These are phyloP conservation scores for Moricandia arvensis DNA, from an alignment of 345 rosid genomes.

Conservation along the genomic window DNA sequence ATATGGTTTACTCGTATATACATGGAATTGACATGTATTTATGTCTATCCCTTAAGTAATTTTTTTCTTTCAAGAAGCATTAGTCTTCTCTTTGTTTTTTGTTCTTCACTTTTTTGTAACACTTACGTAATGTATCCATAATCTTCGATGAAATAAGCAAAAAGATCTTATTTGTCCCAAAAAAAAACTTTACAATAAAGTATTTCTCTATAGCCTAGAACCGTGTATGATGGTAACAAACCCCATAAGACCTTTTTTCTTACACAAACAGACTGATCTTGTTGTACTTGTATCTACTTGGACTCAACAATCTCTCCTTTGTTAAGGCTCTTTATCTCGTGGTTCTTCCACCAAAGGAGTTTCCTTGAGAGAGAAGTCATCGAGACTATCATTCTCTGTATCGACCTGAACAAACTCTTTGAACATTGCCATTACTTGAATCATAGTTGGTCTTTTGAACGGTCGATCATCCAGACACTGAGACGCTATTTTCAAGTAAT, in stretches of 20 bases:
- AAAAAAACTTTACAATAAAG: slow-evolving; percentile 7
- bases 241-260: background rate
- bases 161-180: slow-evolving; percentile 28
- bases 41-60: slow-evolving; percentile 28
- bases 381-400: slow-evolving; percentile 51
- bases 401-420: slow-evolving; percentile 69
- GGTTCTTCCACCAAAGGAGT: slow-evolving; percentile 34
- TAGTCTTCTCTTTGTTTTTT: background rate
- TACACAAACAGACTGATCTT: background rate
- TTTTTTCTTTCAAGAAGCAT: slow-evolving; percentile 15
- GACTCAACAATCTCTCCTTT: too few relatives aligned
- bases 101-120: slow-evolving; percentile 29
- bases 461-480: slow-evolving; percentile 80
- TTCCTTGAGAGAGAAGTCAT: slow-evolving; percentile 34
- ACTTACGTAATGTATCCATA: slow-evolving; percentile 28
- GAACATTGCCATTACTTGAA: slow-evolving; percentile 72
- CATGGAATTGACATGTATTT: slow-evolving; percentile 29
- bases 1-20: slow-evolving; percentile 33
- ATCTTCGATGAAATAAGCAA: slow-evolving; percentile 30
- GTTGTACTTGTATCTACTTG: slow-evolving; percentile 15
- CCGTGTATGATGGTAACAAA: background rate
- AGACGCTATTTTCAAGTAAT: slow-evolving; percentile 66
- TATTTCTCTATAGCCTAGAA: slow-evolving; percentile 6
- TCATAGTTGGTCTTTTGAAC: slow-evolving; percentile 73
- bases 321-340: slow-evolving; percentile 25